phyloP scores from a whole-genome alignment of 495 filamentous ascomycete genomes.

The Tirmania nivea region DNA sequence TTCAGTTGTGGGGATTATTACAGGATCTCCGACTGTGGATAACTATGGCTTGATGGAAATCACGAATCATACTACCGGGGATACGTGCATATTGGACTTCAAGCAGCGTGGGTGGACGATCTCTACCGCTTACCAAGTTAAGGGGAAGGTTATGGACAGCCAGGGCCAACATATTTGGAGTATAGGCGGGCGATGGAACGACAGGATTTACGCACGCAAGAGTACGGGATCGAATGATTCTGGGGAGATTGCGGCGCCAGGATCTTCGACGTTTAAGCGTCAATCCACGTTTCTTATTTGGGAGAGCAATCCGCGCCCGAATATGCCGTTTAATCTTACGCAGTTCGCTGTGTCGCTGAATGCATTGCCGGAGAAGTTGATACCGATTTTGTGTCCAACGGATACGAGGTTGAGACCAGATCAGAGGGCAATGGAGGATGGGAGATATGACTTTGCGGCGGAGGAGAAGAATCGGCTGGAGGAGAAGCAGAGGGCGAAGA shows the following conservation, averaged over 20 bases:
- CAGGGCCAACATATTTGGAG: conserved; percentile 59
- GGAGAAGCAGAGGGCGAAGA: conserved; percentile 67
- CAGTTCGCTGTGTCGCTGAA: conserved; percentile 92
- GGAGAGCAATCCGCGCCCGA: conserved; percentile 63
- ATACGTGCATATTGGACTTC: conserved; percentile 78
- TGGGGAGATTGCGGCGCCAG: conserved; percentile 26
- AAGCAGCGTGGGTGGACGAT: conserved; percentile 91
- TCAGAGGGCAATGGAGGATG: conserved; percentile 97
- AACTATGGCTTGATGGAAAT: conserved; percentile 96
- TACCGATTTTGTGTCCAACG: conserved; percentile 59
- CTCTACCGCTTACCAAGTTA: conserved; percentile 65
- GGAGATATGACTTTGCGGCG: conserved; percentile 80
- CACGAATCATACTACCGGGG: conserved; percentile 88
- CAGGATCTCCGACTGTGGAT: conserved; percentile 87
- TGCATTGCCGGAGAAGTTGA: conserved; percentile 54
- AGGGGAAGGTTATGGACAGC: conserved; percentile 58
- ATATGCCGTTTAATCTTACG: conserved; percentile 85
- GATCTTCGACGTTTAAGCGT: conserved; percentile 22
- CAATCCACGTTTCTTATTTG: conserved; percentile 73
- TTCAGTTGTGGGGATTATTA: conserved; percentile 95
- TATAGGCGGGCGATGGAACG: conserved; percentile 90
- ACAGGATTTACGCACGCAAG: conserved; percentile 82
- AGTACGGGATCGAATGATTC: conserved; percentile 73
- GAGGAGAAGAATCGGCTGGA: conserved; percentile 87
- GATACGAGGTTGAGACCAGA: conserved; percentile 81